These are phyloP conservation scores for Trichoderma guizhouense DNA, from an alignment of 2,329 filamentous ascomycete genomes.

Conservation along the genomic window DNA sequence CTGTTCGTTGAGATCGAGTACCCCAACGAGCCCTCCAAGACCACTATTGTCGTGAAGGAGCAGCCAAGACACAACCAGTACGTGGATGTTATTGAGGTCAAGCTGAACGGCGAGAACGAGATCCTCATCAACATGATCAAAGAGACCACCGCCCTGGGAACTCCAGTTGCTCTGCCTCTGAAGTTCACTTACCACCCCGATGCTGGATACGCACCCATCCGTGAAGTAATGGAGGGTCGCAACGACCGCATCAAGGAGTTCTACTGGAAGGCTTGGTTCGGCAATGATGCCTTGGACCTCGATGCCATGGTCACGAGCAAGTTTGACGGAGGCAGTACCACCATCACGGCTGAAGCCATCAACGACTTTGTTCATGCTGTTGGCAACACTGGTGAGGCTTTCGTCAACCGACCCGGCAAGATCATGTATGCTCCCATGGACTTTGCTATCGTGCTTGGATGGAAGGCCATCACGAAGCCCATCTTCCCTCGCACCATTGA, in stretches of 20 bases:
- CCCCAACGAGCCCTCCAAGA: constrained; percentile 79
- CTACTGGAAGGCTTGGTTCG: constrained; percentile 98
- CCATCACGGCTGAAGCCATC: constrained; percentile 87
- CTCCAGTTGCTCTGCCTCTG: constrained; percentile 78
- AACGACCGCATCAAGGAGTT: constrained; percentile 99
- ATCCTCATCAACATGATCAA: constrained; percentile 90
- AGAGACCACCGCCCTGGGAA: constrained; percentile 80
- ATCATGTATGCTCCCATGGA: constrained; percentile 96
- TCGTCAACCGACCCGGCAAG: constrained; percentile 93
- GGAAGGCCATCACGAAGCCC: constrained; percentile 99
- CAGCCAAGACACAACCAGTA: constrained; percentile 82
- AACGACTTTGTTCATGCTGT: constrained; percentile 99
- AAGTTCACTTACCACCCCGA: constrained; percentile 93
- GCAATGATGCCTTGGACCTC: constrained; percentile 76
- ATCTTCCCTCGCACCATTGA: constrained; percentile 98
- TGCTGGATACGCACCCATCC: constrained; percentile 94
- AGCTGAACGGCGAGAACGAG: constrained; percentile 69
- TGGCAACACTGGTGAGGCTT: constrained; percentile 95
- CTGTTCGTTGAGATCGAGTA: constrained; percentile 84
- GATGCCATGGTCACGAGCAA: constrained; percentile 79
- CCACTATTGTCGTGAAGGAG: constrained; percentile 82
- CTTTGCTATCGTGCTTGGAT: constrained; percentile 95
- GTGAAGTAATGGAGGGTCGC: constrained; percentile 90
- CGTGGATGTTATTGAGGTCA: constrained; percentile 83
- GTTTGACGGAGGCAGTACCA: constrained; percentile 85